These are phyloP conservation scores for Coemansia reversa DNA, from an alignment of 192 early-diverging fungal genomes.

Conservation along the genomic window DNA sequence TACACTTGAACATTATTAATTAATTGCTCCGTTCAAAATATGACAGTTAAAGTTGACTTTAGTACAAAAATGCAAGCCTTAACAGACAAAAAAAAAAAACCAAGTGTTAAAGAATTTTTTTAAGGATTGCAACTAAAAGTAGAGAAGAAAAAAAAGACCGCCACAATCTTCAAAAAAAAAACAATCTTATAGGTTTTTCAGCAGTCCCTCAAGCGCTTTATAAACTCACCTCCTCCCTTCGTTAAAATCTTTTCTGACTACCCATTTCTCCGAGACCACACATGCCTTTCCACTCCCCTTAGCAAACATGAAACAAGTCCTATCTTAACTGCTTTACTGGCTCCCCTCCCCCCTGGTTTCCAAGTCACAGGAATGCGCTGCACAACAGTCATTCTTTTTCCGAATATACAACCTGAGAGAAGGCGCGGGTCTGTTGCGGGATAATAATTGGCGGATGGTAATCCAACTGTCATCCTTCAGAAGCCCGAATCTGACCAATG, in stretches of 20 bases:
- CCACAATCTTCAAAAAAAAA: not conserved
- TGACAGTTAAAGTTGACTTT: not conserved
- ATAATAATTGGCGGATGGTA: not conserved
- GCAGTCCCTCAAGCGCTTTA: too few relatives aligned
- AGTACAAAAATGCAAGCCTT: not conserved
- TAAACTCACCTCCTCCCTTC: not conserved
- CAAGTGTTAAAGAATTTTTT: not conserved
- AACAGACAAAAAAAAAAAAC: slow-evolving; percentile 7
- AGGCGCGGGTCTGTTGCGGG: not conserved
- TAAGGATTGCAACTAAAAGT: not conserved
- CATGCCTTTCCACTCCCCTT: not conserved
- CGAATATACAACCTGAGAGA: not conserved
- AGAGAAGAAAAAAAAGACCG: not conserved
- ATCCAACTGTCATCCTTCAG: not conserved
- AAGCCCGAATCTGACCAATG: not conserved
- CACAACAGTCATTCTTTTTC: not conserved
- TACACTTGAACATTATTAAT: slow-evolving; percentile 42
- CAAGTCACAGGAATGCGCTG: not conserved
- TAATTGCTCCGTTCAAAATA: not conserved
- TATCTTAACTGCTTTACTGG: not conserved
- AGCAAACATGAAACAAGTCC: not conserved
- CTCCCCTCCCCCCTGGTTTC: not conserved
- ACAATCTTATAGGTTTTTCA: not conserved
- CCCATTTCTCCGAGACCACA: not conserved
- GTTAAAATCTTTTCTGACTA: not conserved